Conservation (phyloP, 768 basidiomycete genomes). For the Suillus subaureus region DNA sequence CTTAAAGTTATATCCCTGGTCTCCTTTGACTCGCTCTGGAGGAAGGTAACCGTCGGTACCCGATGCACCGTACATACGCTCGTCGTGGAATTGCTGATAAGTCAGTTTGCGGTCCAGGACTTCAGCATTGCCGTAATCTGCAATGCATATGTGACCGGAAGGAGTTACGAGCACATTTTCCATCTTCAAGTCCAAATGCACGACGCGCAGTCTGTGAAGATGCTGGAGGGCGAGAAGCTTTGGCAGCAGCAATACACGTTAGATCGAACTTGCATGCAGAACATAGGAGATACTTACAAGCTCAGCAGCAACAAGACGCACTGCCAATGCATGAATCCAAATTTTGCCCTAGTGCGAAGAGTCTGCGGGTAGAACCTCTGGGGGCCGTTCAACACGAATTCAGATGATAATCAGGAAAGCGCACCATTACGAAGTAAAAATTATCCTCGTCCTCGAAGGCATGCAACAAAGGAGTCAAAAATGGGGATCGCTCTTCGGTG, state of each 20-base stretch:
- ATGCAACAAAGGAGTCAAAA: slow-evolving; percentile 16
- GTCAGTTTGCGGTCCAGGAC: slow-evolving; percentile 11
- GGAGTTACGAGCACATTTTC: slow-evolving; percentile 50
- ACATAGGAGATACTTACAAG: slow-evolving; percentile 10
- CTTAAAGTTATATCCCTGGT: slow-evolving; percentile 43
- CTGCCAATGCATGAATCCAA: slow-evolving; percentile 13
- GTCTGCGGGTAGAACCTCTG: slow-evolving; percentile 17
- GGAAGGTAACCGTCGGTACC: slow-evolving; percentile 50
- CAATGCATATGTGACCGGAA: slow-evolving; percentile 16
- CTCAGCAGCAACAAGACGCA: slow-evolving; percentile 19
- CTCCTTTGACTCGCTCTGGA: slow-evolving; percentile 41
- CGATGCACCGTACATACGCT: slow-evolving; percentile 4
- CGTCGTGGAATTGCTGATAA: slow-evolving; percentile 8
- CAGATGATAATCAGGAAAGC: background rate
- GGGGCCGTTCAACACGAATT: background rate
- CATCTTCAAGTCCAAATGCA: slow-evolving; percentile 54
- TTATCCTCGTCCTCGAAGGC: slow-evolving; percentile 15
- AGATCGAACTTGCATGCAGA: background rate
- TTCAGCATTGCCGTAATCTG: slow-evolving; percentile 21
- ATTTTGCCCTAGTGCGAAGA: slow-evolving; percentile 10
- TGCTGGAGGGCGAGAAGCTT: slow-evolving; percentile 17
- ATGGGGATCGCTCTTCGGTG: slow-evolving; percentile 9
- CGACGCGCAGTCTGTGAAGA: slow-evolving; percentile 28
- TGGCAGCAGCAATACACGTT: background rate
- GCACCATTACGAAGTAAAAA: slow-evolving; percentile 19